phyloP scores from a whole-genome alignment of 2,329 filamentous ascomycete species.

The Calonectria henricotiae region DNA sequence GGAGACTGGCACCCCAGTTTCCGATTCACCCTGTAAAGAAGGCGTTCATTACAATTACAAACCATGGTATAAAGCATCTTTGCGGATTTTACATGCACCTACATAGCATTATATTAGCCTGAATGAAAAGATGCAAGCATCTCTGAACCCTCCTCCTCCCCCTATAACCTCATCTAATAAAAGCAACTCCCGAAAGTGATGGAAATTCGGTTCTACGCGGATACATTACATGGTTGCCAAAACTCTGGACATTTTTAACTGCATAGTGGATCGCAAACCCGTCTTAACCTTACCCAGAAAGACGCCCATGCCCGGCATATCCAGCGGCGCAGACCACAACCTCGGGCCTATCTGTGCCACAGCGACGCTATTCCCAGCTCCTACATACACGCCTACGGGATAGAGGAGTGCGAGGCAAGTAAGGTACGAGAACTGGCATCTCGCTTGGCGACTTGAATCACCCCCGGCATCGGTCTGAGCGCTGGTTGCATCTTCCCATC shows the following conservation, averaged over 20 bases:
- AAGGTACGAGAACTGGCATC: conserved; percentile 1
- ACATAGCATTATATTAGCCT: conserved; percentile 9
- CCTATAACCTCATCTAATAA: too few relatives aligned
- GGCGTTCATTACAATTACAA: conserved; percentile 9
- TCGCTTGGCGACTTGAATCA: neutral
- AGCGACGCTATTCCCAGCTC: neutral
- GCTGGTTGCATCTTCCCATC: conserved; percentile 27
- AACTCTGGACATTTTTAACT: conserved; percentile 12
- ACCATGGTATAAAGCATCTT: neutral
- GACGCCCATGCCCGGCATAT: conserved; percentile 5
- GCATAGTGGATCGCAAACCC: neutral
- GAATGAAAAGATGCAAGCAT: neutral
- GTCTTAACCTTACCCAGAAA: conserved; percentile 19
- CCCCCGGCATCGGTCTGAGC: conserved; percentile 22
- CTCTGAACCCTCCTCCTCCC: neutral
- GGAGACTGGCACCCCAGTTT: conserved; percentile 60
- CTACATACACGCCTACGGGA: neutral
- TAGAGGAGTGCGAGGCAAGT: neutral
- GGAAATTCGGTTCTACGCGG: too few relatives aligned
- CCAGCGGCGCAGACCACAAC: conserved; percentile 1
- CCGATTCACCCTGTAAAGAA: conserved; percentile 57
- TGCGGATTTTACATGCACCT: conserved; percentile 3
- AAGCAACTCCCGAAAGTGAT: too few relatives aligned
- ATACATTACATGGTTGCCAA: neutral
- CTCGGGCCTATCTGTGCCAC: neutral